These are phyloP conservation scores for Yamadazyma diospyri DNA, from an alignment of 1,139 yeast species.

Conservation along the genomic window DNA sequence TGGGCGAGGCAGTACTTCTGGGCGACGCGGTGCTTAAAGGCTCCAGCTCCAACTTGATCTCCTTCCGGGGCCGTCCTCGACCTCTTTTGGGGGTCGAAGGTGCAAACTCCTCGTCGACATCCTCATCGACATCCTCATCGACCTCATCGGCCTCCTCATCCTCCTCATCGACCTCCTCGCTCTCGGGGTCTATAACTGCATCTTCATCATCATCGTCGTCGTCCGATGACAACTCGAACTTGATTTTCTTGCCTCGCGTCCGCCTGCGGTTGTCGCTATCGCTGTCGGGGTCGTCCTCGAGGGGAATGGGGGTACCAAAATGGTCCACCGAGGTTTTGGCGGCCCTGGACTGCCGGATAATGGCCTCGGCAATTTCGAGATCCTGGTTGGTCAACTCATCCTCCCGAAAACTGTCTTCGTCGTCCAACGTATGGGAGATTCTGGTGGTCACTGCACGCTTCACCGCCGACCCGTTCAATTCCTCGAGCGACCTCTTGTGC, in stretches of 20 bases:
- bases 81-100: neutral
- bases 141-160: neutral
- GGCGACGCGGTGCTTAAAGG: neutral
- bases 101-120: neutral
- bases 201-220: conserved; percentile 3
- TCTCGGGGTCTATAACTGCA: neutral
- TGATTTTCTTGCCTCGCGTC: conserved; percentile 1
- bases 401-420: conserved; percentile 28
- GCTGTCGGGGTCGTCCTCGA: conserved; percentile 19
- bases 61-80: conserved; percentile 1
- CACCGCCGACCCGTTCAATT: conserved; percentile 49
- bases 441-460: conserved; percentile 40
- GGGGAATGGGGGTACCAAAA: conserved; percentile 30
- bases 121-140: neutral
- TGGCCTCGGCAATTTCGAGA: conserved; percentile 42
- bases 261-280: conserved; percentile 5
- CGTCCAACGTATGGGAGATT: conserved; percentile 32
- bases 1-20: neutral
- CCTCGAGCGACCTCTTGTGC: conserved; percentile 32
- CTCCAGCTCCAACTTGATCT: neutral
- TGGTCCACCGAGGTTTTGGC: conserved; percentile 11
- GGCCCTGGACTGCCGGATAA: conserved; percentile 25
- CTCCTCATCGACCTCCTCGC: neutral
- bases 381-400: conserved; percentile 36
- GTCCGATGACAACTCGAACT: conserved; percentile 4